Percentiles rank a stretch among this genome's conserved stretches.
phyloP scores from a whole-genome alignment of 2,329 filamentous ascomycete species.

The Phialophora chinensis region DNA sequence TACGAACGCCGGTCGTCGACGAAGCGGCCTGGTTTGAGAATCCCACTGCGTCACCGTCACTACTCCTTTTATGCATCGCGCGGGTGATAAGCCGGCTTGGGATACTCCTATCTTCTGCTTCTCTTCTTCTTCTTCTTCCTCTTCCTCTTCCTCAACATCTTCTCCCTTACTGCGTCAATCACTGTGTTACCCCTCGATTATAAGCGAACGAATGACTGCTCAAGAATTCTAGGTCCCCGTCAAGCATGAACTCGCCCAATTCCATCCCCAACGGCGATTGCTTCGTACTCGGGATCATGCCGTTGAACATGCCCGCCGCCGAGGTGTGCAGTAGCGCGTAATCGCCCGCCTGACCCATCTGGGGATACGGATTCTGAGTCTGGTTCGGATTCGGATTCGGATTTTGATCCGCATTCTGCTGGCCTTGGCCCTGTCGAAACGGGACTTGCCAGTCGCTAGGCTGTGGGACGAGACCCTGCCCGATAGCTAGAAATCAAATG shows the following conservation, averaged over 20 bases:
- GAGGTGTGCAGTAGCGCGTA: not conserved
- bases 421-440: not conserved
- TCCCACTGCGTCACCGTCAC: too few species aligned
- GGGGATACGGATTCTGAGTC: not conserved
- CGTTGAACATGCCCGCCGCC: slow-evolving; percentile 8
- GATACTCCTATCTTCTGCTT: not conserved
- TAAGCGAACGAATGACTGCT: slow-evolving; percentile 21
- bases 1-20: not conserved
- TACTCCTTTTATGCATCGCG: too few species aligned
- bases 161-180: not conserved
- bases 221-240: slow-evolving; percentile 42
- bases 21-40: too few species aligned
- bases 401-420: not conserved
- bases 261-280: slow-evolving; percentile 44
- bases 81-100: not conserved
- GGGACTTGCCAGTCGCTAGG: slow-evolving; percentile 21
- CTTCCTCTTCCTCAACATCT: too few species aligned
- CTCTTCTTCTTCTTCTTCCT: not conserved
- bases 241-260: slow-evolving; percentile 48
- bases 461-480: slow-evolving; percentile 21
- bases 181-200: slow-evolving; percentile 12
- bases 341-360: not conserved
- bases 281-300: slow-evolving; percentile 8
- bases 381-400: not conserved
- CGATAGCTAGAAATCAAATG: slow-evolving; percentile 10